Percentiles rank a stretch among this genome's conserved stretches.
phyloP scores from a whole-genome alignment of 2,329 filamentous ascomycete species.

The Colletotrichum liaoningense region DNA sequence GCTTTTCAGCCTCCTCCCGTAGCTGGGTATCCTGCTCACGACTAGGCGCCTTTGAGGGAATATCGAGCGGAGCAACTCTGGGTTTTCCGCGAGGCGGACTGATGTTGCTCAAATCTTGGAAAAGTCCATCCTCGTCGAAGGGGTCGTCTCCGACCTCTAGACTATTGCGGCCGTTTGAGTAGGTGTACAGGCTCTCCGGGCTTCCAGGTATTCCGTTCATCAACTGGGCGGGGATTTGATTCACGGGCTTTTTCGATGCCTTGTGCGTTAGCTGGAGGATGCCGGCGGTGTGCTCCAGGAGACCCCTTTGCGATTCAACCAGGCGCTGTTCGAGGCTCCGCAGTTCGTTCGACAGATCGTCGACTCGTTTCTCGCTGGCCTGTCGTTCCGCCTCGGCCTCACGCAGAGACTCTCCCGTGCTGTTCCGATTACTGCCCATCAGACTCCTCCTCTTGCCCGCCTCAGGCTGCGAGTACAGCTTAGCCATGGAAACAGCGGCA shows the following conservation, averaged over 20 bases:
- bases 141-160: conserved; percentile 66
- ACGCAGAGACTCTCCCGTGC: conserved; percentile 61
- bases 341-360: conserved; percentile 84
- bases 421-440: conserved; percentile 59
- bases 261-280: conserved; percentile 92
- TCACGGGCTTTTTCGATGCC: conserved; percentile 67
- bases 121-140: conserved; percentile 83
- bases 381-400: conserved; percentile 80
- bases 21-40: conserved; percentile 65
- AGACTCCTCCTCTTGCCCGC: conserved; percentile 60
- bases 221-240: conserved; percentile 47
- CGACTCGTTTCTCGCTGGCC: conserved; percentile 82
- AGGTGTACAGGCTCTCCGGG: conserved; percentile 81
- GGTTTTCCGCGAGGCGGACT: conserved; percentile 44
- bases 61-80: conserved; percentile 62
- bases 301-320: conserved; percentile 77
- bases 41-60: conserved; percentile 68
- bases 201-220: conserved; percentile 76
- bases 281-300: conserved; percentile 92
- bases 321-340: conserved; percentile 82
- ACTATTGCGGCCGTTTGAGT: conserved; percentile 70
- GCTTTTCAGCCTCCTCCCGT: conserved; percentile 58
- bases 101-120: conserved; percentile 66
- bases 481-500: conserved; percentile 87
- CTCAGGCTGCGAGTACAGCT: conserved; percentile 76